These are phyloP conservation scores for Corynascus novoguineensis DNA, from an alignment of 495 filamentous ascomycete genomes.

Conservation along the genomic window DNA sequence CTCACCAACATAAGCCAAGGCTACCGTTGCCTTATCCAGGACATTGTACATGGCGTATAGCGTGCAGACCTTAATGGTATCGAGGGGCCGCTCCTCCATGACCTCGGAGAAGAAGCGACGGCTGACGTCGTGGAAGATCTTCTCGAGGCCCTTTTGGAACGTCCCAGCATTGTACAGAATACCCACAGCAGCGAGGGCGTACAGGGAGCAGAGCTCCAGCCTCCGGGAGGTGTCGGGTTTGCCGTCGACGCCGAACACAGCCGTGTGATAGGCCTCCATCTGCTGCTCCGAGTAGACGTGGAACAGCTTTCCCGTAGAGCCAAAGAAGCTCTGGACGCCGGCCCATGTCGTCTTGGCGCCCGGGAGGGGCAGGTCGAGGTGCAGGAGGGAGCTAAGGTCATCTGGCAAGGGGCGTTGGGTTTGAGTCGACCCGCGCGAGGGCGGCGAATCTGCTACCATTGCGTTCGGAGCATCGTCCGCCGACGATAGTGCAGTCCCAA, in stretches of 20 bases:
- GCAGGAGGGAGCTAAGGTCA: slow-evolving; percentile 9
- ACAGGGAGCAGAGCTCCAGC: slow-evolving; percentile 23
- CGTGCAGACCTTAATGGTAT: slow-evolving; percentile 31
- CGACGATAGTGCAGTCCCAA: no score
- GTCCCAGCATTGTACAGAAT: slow-evolving; percentile 24
- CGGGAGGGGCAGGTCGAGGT: slow-evolving; percentile 26
- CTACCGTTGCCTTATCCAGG: slow-evolving; percentile 25
- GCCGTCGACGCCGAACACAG: slow-evolving; percentile 18
- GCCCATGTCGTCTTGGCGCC: slow-evolving; percentile 17
- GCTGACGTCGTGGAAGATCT: slow-evolving; percentile 21
- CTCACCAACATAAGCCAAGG: slow-evolving; percentile 30
- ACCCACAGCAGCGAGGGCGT: slow-evolving; percentile 24
- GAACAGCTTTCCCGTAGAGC: slow-evolving; percentile 28
- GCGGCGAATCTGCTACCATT: background rate
- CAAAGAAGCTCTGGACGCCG: slow-evolving; percentile 31
- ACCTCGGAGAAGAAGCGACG: slow-evolving; percentile 20
- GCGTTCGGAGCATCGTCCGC: no score
- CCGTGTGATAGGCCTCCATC: slow-evolving; percentile 9
- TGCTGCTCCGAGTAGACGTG: slow-evolving; percentile 28
- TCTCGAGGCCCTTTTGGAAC: slow-evolving; percentile 16
- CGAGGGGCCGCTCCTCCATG: slow-evolving; percentile 24
- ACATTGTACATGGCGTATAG: slow-evolving; percentile 32
- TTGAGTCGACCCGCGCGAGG: background rate
- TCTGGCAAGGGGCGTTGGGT: background rate
- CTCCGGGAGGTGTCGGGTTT: slow-evolving; percentile 9